These are phyloP conservation scores for Gossypium ekmanianum DNA, from an alignment of 345 rosid species.

Conservation along the genomic window DNA sequence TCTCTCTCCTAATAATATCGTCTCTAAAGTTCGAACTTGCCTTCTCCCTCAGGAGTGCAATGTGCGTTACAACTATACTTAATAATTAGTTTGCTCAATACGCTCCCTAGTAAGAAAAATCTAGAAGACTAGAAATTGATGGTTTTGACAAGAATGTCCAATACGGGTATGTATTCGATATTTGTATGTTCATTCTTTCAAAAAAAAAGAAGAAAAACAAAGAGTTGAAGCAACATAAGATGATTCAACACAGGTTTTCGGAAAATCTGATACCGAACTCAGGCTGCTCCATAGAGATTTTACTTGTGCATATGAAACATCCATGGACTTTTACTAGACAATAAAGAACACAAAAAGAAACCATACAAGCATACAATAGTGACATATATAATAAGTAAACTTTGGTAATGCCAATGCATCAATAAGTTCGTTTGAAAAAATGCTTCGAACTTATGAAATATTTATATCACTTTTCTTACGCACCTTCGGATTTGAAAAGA, in stretches of 20 bases:
- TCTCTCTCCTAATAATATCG: too few species aligned
- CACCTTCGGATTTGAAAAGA: conserved; percentile 35
- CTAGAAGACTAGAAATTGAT: too few species aligned
- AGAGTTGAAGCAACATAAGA: neutral
- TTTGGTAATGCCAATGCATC: neutral
- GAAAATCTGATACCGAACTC: neutral
- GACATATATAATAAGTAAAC: neutral
- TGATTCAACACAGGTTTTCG: neutral
- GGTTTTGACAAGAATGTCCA: too few species aligned
- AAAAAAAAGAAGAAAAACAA: too few species aligned
- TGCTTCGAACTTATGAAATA: conserved; percentile 8
- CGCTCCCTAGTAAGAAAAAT: too few species aligned
- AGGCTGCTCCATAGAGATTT: neutral
- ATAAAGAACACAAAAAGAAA: neutral
- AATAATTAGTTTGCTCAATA: too few species aligned
- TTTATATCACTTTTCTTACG: neutral
- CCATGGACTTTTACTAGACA: neutral
- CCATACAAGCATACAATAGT: neutral
- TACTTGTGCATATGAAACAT: neutral
- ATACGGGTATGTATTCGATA: too few species aligned
- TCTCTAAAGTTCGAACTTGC: too few species aligned
- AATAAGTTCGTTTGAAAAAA: neutral
- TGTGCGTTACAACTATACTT: too few species aligned
- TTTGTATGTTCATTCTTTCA: too few species aligned
- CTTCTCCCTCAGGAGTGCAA: too few species aligned